phyloP scores from a whole-genome alignment of 1,139 yeast genomes.

The Saccharomyces hybrid region DNA sequence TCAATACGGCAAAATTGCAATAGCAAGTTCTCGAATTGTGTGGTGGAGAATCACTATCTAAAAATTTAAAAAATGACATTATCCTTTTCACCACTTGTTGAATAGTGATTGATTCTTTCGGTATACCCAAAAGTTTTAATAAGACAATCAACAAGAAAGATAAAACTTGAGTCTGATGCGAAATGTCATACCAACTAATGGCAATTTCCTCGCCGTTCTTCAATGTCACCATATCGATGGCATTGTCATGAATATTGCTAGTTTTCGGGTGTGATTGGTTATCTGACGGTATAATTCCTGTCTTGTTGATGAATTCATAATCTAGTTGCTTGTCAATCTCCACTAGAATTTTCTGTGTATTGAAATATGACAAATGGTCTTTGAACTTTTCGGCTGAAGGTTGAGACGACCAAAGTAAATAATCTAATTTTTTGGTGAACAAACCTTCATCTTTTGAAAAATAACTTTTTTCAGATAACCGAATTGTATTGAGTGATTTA shows the following conservation, averaged over 20 bases:
- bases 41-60: conserved; percentile 32
- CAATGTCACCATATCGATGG: conserved; percentile 31
- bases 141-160: conserved; percentile 41
- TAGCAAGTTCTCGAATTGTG: conserved; percentile 31
- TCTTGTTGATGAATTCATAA: conserved; percentile 33
- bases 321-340: conserved; percentile 32
- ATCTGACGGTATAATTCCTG: conserved; percentile 35
- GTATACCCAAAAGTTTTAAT: conserved; percentile 40
- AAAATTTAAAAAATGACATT: conserved; percentile 35
- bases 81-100: conserved; percentile 44
- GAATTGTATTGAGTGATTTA: conserved; percentile 40
- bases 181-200: conserved; percentile 59
- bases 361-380: conserved; percentile 24
- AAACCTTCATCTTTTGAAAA: conserved; percentile 18
- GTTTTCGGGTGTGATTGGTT: conserved; percentile 34
- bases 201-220: conserved; percentile 32
- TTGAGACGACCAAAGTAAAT: conserved; percentile 22
- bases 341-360: conserved; percentile 28
- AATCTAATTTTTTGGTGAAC: conserved; percentile 19
- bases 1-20: conserved; percentile 57
- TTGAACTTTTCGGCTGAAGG: conserved; percentile 5
- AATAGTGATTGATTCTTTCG: conserved; percentile 42
- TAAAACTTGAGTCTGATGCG: conserved; percentile 51
- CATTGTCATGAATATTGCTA: conserved; percentile 28
- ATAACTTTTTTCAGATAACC: conserved; percentile 29